Conservation (phyloP, 1,284 basidiomycete species). For the Naganishia liquefaciens region DNA sequence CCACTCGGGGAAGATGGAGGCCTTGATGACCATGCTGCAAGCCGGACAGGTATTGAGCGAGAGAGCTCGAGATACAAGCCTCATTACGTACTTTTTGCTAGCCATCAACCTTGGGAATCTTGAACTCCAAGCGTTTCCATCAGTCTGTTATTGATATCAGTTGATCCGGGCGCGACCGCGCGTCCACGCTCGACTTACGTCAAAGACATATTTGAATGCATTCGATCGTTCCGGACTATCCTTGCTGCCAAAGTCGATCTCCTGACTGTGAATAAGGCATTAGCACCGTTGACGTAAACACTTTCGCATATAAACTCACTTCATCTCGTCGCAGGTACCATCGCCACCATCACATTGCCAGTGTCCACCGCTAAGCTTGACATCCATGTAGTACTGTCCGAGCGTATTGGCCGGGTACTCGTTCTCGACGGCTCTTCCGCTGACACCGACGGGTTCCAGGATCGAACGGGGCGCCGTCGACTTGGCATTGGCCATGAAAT, state of each 20-base stretch:
- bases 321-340: slow-evolving; percentile 53
- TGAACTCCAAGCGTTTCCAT: slow-evolving; percentile 55
- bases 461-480: slow-evolving; percentile 41
- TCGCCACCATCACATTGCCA: slow-evolving; percentile 54
- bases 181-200: slow-evolving; percentile 41
- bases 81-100: slow-evolving; percentile 45
- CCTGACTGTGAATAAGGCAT: slow-evolving; percentile 33
- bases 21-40: slow-evolving; percentile 52
- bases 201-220: slow-evolving; percentile 55
- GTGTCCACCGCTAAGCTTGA: slow-evolving; percentile 48
- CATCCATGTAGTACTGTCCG: slow-evolving; percentile 52
- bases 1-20: slow-evolving; percentile 56
- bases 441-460: slow-evolving; percentile 43
- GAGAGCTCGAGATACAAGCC: not conserved
- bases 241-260: slow-evolving; percentile 49
- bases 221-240: slow-evolving; percentile 50
- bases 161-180: not conserved
- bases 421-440: slow-evolving; percentile 46
- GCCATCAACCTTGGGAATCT: slow-evolving; percentile 54
- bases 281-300: not conserved
- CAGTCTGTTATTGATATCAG: slow-evolving; percentile 39
- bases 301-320: slow-evolving; percentile 22
- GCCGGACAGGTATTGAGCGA: slow-evolving; percentile 12
- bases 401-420: slow-evolving; percentile 41
- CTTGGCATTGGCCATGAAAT: slow-evolving; percentile 49